Base-by-base conservation (phyloP, 768 basidiomycete species). In the Calvatia gigantea region DNA sequence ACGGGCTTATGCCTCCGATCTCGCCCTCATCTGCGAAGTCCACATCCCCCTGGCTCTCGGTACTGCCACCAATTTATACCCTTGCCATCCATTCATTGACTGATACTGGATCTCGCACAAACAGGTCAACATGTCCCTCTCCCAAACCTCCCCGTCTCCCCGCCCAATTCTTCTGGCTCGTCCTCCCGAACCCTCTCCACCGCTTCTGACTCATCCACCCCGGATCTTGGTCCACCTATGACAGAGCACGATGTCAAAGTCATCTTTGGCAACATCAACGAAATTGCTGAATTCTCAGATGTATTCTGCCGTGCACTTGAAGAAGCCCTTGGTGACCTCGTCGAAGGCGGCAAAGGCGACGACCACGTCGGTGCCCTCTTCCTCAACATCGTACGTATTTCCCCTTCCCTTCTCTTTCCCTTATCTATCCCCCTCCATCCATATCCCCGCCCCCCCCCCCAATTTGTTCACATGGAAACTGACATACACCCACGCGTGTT, bases 11-110 rank as follows among this genome's bases (percentile, higher is more conserved):
- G 86, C 91, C 11, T 84, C 84, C n/a, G 91, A 93, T 74, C 75
- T 94, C 25, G 86, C 85, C 14, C 74, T 92, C 51, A 83, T 93
- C 59, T 78, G 85, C 51, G 85, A 89, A 58, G 78, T 92, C 23
- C 86, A 93, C 61, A 84, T 92, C 37, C 89, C 89, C 5, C 70
- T 91, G 50, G 91, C 90, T 43, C 73, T 87, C 63, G 90, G 91
- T 82, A 71, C 59, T 17, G 7, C 17, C 19, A 42, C 6, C 21
- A 79, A 76, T 37, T 25, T 5, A 49, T 52, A 49, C 64, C 15
- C 62, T 67, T 37, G 28, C 15, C 25, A 25, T 56, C 46, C 44
- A 33, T 44, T 38, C 32, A 37, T 43, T 49, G 27, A 15, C 31
- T 54, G n/a, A 23, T 29, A 17, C 45, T 27, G 23, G n/a, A n/a